Evolutionary conservation across 495 filamentous ascomycete genomes (phyloP).

Genomic region (Penicillium psychrofluorescens): DNA sequence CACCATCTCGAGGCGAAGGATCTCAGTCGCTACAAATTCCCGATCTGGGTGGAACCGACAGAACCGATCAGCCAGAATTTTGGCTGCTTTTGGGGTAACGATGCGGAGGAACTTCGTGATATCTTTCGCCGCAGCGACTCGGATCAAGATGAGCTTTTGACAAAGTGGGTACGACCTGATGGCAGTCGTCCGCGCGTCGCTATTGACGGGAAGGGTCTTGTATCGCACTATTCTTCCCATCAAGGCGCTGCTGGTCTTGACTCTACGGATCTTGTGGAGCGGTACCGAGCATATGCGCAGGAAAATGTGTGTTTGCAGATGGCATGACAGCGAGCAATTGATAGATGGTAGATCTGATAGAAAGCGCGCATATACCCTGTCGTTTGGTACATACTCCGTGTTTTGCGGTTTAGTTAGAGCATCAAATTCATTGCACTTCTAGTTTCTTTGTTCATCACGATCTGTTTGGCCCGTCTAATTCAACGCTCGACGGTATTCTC

Average conservation of each 20-base stretch:
- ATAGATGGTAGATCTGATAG: not conserved
- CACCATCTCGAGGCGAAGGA: conserved; percentile 40
- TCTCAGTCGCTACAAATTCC: conserved; percentile 44
- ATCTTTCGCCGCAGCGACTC: conserved; percentile 5
- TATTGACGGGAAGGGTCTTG: conserved; percentile 47
- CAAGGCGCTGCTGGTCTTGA: conserved; percentile 30
- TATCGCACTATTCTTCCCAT: conserved; percentile 40
- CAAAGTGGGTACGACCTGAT: conserved; percentile 1
- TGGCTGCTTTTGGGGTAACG: conserved; percentile 39
- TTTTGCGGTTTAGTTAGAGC: no score
- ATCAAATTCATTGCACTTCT: no score
- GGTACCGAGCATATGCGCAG: conserved; percentile 45
- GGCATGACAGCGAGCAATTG: not conserved
- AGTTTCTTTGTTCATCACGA: no score
- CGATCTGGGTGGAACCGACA: conserved; percentile 39
- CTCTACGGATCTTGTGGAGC: conserved; percentile 43
- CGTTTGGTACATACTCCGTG: not conserved
- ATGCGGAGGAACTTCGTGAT: conserved; percentile 16
- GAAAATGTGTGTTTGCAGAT: conserved; percentile 34
- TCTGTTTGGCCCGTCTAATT: no score
- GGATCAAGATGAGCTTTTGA: not conserved
- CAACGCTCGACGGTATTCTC: no score
- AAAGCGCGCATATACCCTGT: conserved; percentile 1
- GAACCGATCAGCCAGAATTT: conserved; percentile 39
- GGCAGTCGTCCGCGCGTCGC: conserved; percentile 21